Percentiles rank a stretch among this genome's conserved stretches.
These are phyloP conservation scores for Saksenaea vasiformis DNA, from an alignment of 371 early-diverging fungal genomes.

Conservation along the genomic window DNA sequence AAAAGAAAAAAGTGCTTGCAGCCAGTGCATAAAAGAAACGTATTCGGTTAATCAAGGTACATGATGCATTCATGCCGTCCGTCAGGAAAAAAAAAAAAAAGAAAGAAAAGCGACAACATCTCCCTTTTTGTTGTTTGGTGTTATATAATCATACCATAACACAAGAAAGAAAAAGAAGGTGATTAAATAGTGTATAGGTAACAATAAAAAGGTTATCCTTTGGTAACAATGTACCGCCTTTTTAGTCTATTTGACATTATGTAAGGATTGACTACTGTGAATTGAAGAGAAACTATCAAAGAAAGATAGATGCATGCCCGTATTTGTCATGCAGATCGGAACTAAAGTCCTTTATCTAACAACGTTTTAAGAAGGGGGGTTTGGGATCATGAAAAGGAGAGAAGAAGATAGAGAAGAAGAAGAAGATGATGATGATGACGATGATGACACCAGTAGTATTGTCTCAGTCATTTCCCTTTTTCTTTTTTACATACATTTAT, in stretches of 20 bases:
- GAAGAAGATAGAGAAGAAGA: background rate
- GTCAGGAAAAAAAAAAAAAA: slow-evolving; percentile 1
- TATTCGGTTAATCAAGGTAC: background rate
- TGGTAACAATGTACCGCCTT: background rate
- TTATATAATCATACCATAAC: no score
- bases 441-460: no score
- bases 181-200: background rate
- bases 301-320: background rate
- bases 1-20: no score
- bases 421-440: background rate
- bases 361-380: no score
- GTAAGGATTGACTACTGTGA: background rate
- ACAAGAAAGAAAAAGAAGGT: no score
- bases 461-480: no score
- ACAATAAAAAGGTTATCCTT: background rate
- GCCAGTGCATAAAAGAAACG: background rate
- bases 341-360: background rate
- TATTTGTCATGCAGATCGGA: slow-evolving; percentile 5
- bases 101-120: background rate
- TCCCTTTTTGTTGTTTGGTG: slow-evolving; percentile 2
- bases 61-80: background rate
- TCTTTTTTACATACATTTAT: no score
- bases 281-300: background rate
- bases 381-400: background rate
- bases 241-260: background rate